Conservation (phyloP, 371 early-diverging fungal genomes). For the Mucor ambiguus region DNA sequence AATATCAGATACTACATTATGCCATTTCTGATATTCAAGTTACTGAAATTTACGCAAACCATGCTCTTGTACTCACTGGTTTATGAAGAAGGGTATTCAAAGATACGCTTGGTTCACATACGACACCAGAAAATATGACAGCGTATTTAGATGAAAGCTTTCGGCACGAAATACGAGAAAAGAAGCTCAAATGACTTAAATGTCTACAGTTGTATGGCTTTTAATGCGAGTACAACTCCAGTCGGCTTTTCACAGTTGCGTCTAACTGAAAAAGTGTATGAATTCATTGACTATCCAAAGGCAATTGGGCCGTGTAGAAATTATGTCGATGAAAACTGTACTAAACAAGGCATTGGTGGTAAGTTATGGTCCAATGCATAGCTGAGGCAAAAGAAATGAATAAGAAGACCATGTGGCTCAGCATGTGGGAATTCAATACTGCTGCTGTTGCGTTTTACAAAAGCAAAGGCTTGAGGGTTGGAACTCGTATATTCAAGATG, state of each 20-base stretch:
- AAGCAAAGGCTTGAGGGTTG: conserved; percentile 33
- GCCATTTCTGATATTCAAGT: background rate
- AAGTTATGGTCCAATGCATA: conserved; percentile 13
- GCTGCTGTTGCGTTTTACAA: conserved; percentile 31
- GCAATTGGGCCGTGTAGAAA: conserved; percentile 34
- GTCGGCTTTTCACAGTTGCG: conserved; percentile 33
- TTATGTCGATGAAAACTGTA: conserved; percentile 29
- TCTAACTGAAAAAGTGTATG: conserved; percentile 20
- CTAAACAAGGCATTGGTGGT: conserved; percentile 31
- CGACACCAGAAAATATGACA: conserved; percentile 20
- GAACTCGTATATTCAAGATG: conserved; percentile 26
- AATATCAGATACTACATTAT: too few species aligned
- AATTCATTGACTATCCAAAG: conserved; percentile 24
- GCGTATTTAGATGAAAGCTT: conserved; percentile 22
- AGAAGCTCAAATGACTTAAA: conserved; percentile 27
- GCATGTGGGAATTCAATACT: conserved; percentile 41
- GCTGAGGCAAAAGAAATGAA: conserved; percentile 16
- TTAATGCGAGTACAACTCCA: conserved; percentile 12
- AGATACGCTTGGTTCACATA: conserved; percentile 22
- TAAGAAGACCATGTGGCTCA: conserved; percentile 38
- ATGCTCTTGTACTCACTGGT: conserved; percentile 19
- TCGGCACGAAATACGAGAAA: conserved; percentile 15
- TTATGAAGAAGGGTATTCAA: conserved; percentile 20
- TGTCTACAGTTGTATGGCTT: conserved; percentile 21
- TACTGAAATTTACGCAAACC: background rate